Evolutionary conservation across 495 filamentous ascomycete genomes (phyloP).

Genomic region (Podospora tetraspora): DNA sequence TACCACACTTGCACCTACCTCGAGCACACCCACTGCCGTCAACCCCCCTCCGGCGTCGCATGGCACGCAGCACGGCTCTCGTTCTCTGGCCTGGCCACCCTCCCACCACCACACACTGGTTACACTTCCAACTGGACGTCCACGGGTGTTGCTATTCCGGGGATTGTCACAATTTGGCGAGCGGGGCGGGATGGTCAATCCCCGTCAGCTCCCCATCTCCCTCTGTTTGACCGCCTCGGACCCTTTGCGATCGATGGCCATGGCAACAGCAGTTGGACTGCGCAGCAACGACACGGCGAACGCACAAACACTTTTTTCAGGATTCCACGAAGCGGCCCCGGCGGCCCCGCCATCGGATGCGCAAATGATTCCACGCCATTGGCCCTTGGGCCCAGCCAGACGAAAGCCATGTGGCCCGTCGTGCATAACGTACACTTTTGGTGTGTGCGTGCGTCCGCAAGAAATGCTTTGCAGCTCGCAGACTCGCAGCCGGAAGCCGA

Average conservation of each 20-base stretch:
- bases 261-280: background rate
- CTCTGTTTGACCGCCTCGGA: conserved; percentile 1
- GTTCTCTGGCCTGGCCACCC: background rate
- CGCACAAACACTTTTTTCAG: background rate
- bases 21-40: background rate
- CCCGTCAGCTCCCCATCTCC: background rate
- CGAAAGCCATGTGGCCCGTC: conserved; percentile 12
- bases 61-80: background rate
- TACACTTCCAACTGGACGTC: background rate
- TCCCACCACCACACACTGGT: background rate
- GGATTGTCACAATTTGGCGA: conserved; percentile 1
- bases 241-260: background rate
- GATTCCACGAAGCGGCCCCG: background rate
- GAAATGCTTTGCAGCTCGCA: conserved; percentile 14
- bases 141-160: conserved; percentile 12
- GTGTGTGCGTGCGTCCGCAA: conserved; percentile 9
- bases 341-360: conserved; percentile 1
- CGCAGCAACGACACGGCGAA: background rate
- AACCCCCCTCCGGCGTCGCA: conserved; percentile 1
- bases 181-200: background rate
- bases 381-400: background rate
- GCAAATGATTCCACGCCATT: background rate
- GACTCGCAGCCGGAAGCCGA: background rate
- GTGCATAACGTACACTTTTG: conserved; percentile 8
- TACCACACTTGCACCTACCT: background rate